Base-by-base conservation (phyloP, 345 rosid species). In the Eucalyptus paniculata region DNA sequence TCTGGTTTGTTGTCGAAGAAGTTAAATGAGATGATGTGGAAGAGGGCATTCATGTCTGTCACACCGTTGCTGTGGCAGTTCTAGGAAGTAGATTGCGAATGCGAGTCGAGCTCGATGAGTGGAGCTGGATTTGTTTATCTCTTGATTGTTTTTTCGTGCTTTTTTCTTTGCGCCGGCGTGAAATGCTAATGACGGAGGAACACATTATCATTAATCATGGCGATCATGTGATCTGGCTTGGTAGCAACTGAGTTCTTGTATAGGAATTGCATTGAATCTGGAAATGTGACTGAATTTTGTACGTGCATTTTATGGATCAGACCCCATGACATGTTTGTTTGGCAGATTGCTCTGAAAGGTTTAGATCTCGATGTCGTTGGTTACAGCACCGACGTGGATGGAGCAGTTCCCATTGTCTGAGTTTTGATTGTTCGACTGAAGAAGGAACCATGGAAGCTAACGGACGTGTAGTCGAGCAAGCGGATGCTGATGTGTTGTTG, bases 401-500 rank as follows among this genome's bases (percentile, higher is more conserved):
- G 85, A 77, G 85, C 85, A 0, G 47, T 53, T 87, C 47, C n/a
- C 47, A 60, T 87, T 44, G 13, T 51, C 65, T 9, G 13, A 60
- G 69, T 87, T 40, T 60, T 17, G 42, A 54, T 87, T 19, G n/a
- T 87, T 87, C 8, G 19, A 87, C 88, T 54, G 77, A 67, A 50
- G 85, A 83, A 92, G 53, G 88, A 89, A 86, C 62, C 85, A 96
- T 96, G 99, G 96, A 94, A 88, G 92, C 94, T 89, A 95, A 94
- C 67, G 67, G 91, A 86, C 95, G 94, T 91, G 97, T 92, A 88
- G 93, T 94, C 83, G 94, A 93, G 93, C 96, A 92, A 88, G 90
- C 93, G 90, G 96, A 94, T 89, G 94, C 96, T 34, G 97, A 94
- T 92, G 98, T 91, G 54, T 97, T 95, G 60, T 89, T 97, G 87